Evolutionary conservation across 2,329 filamentous ascomycete genomes (phyloP).

Genomic region (Fusarium sp.): DNA sequence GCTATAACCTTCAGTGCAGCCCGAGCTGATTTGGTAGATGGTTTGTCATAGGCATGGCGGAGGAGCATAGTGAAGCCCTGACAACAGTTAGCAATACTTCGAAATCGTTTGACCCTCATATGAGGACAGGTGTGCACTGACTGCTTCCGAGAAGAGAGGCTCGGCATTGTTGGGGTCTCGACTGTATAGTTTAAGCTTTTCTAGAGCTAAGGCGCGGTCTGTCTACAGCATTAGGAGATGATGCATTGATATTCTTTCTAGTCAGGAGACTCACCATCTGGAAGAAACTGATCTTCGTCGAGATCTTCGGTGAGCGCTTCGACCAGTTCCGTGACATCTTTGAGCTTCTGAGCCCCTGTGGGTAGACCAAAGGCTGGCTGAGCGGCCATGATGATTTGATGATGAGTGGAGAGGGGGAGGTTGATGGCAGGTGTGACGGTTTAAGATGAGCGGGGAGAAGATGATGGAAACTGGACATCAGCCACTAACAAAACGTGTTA

Average conservation of each 20-base stretch:
- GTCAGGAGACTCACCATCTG: slow-evolving; percentile 58
- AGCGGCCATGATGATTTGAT: slow-evolving; percentile 31
- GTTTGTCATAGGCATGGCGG: slow-evolving; percentile 75
- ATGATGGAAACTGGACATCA: slow-evolving; percentile 17
- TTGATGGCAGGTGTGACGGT: background rate
- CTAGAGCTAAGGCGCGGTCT: slow-evolving; percentile 70
- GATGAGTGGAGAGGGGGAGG: background rate
- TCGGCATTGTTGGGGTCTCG: slow-evolving; percentile 76
- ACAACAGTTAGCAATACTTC: slow-evolving; percentile 8
- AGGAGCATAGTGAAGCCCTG: slow-evolving; percentile 79
- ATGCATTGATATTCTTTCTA: background rate
- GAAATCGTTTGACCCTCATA: background rate
- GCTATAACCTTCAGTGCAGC: slow-evolving; percentile 82
- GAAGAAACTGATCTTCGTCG: slow-evolving; percentile 62
- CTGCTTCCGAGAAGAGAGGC: slow-evolving; percentile 84
- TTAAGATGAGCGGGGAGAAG: slow-evolving; percentile 21
- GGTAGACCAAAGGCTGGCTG: slow-evolving; percentile 41
- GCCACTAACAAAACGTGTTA: slow-evolving; percentile 22
- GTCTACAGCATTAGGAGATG: slow-evolving; percentile 18
- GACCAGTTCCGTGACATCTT: slow-evolving; percentile 72
- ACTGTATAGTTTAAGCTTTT: slow-evolving; percentile 72
- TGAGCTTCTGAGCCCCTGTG: slow-evolving; percentile 62
- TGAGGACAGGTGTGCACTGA: slow-evolving; percentile 48
- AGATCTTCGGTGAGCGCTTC: slow-evolving; percentile 69
- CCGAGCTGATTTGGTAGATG: slow-evolving; percentile 69